phyloP scores from a whole-genome alignment of 2,329 filamentous ascomycete species.

The Acephala macrosclerotiorum region DNA sequence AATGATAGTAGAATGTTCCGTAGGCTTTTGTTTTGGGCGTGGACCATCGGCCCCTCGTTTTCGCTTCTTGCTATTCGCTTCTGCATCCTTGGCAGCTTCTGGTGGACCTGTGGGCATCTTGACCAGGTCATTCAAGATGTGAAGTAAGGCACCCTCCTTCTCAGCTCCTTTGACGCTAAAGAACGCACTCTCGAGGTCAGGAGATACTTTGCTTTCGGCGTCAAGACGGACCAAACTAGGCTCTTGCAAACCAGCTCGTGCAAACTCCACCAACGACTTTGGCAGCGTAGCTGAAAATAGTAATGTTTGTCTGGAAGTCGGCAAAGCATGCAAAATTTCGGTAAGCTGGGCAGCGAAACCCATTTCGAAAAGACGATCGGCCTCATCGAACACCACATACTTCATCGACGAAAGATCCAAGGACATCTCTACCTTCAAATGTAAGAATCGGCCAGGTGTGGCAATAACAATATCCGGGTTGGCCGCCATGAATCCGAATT shows the following conservation, averaged over 20 bases:
- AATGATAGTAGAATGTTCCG: slow-evolving; percentile 90
- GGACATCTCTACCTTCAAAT: slow-evolving; percentile 96
- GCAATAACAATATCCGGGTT: slow-evolving; percentile 99
- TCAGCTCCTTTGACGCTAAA: slow-evolving; percentile 92
- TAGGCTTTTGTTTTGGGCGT: slow-evolving; percentile 73
- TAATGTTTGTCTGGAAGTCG: slow-evolving; percentile 84
- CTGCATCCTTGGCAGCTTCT: slow-evolving; percentile 51
- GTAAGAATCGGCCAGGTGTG: slow-evolving; percentile 93
- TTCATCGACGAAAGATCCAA: slow-evolving; percentile 88
- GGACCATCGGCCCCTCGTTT: slow-evolving; percentile 66
- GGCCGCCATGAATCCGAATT: slow-evolving; percentile 89
- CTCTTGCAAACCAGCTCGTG: slow-evolving; percentile 89
- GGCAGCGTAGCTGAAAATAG: slow-evolving; percentile 96
- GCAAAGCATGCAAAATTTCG: slow-evolving; percentile 90
- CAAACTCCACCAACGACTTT: slow-evolving; percentile 94
- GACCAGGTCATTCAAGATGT: slow-evolving; percentile 90
- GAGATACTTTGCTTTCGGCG: slow-evolving; percentile 94
- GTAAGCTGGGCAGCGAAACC: slow-evolving; percentile 93
- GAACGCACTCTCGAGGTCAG: slow-evolving; percentile 94
- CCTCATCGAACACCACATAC: slow-evolving; percentile 98
- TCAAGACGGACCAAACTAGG: slow-evolving; percentile 90
- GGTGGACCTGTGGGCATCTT: slow-evolving; percentile 80
- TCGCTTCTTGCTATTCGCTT: slow-evolving; percentile 68
- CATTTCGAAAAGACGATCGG: slow-evolving; percentile 97
- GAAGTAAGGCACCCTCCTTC: slow-evolving; percentile 90